These are phyloP conservation scores for Aspergillus hancockii DNA, from an alignment of 495 filamentous ascomycete species.

Conservation along the genomic window DNA sequence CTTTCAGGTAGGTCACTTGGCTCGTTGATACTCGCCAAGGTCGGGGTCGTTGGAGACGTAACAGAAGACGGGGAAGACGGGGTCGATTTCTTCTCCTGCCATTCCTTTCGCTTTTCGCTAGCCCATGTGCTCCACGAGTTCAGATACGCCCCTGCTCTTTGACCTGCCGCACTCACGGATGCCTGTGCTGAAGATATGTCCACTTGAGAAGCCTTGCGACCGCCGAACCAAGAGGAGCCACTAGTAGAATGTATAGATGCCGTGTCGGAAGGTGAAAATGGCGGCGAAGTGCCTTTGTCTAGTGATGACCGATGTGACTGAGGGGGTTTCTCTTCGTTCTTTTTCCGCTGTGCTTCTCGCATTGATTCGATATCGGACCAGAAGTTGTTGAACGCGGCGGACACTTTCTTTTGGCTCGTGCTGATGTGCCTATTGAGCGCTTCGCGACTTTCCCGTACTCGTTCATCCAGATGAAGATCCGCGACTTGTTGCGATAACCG, in stretches of 20 bases:
- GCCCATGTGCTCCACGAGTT: conserved; percentile 97
- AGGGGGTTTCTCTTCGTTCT: conserved; percentile 56
- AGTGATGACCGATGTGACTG: conserved; percentile 39
- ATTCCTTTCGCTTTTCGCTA: conserved; percentile 76
- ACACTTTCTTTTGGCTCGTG: conserved; percentile 83
- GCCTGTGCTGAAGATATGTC: conserved; percentile 69
- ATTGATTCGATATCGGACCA: conserved; percentile 87
- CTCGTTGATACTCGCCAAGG: conserved; percentile 32
- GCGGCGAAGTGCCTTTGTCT: conserved; percentile 32
- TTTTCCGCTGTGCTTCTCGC: conserved; percentile 76
- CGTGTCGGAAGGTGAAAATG: conserved; percentile 22
- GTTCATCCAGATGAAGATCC: conserved; percentile 85
- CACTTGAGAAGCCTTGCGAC: conserved; percentile 42
- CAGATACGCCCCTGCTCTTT: conserved; percentile 82
- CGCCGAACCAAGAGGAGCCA: conserved; percentile 26
- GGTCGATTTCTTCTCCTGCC: conserved; percentile 46
- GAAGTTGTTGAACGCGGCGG: conserved; percentile 77
- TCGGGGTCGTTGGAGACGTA: conserved; percentile 34
- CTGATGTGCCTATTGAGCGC: conserved; percentile 75
- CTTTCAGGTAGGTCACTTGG: conserved; percentile 29
- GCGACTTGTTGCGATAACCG: conserved; percentile 84
- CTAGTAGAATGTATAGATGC: conserved; percentile 15
- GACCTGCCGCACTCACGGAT: conserved; percentile 63
- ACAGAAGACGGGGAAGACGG: conserved; percentile 26
- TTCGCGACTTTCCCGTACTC: conserved; percentile 74